These are phyloP conservation scores for Sambucus nigra DNA, from an alignment of 129 eudicot genomes.

Conservation along the genomic window DNA sequence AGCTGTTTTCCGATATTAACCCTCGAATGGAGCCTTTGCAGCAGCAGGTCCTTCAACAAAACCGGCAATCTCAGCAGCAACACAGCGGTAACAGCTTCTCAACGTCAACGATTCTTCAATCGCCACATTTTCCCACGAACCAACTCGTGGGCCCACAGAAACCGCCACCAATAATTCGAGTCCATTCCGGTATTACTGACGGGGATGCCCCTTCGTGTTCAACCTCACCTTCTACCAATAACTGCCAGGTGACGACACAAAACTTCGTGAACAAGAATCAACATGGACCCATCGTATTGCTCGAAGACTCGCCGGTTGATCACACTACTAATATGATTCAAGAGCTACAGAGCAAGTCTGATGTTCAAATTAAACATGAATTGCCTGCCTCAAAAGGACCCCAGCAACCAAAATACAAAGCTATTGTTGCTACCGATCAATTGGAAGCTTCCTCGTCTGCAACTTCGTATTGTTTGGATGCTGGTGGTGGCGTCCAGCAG, in stretches of 20 bases:
- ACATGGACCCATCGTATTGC: conserved; percentile 22
- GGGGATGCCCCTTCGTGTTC: conserved; percentile 88
- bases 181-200: conserved; percentile 44
- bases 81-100: conserved; percentile 36
- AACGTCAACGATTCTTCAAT: conserved; percentile 37
- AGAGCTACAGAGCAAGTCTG: conserved; percentile 45
- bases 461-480: conserved; percentile 80
- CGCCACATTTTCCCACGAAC: conserved; percentile 39
- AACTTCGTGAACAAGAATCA: conserved; percentile 41
- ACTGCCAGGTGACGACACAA: conserved; percentile 43
- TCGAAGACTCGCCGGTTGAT: conserved; percentile 32
- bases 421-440: conserved; percentile 34
- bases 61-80: conserved; percentile 48
- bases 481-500: conserved; percentile 53
- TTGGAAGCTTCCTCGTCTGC: conserved; percentile 68
- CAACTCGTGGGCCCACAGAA: conserved; percentile 54
- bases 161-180: conserved; percentile 18
- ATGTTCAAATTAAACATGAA: conserved; percentile 43
- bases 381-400: conserved; percentile 36
- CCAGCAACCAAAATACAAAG: conserved; percentile 48
- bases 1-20: conserved; percentile 30
- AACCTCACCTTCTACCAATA: conserved; percentile 70
- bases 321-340: conserved; percentile 33
- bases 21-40: conserved; percentile 34
- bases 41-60: conserved; percentile 41